Evolutionary conservation across 371 early-diverging fungal species (phyloP), one percentile per base, ranked within the genome.

Genomic region (Apophysomyces variabilis): DNA sequence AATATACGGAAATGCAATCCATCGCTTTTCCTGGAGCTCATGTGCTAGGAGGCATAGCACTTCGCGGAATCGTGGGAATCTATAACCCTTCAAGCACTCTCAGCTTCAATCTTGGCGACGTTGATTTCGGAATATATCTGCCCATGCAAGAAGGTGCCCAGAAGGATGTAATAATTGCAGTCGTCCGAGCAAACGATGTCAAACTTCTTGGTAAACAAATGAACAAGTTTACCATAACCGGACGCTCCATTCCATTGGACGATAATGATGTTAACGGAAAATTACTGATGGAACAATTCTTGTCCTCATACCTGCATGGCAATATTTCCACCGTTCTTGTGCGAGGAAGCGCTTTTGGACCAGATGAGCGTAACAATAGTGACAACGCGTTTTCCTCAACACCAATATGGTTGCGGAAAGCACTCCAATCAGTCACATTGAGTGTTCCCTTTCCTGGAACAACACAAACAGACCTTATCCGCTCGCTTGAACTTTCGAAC

Each of bases 381-480:
- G 38, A 26, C 4, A 14, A 58, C 16, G 16, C 7, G 13, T 18
- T 37, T 9, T 39, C 60, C 14, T 26, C 54, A 13, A 70, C 74
- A 35, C 84, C 83, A 1, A 62, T 16, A 14, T 83, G 84, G 84
- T 66, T 83, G n/a, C 76, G 65, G 14, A 67, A 75, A 7, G 81
- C 84, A 12, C 61, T 83, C 1, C 54, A 68, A 21, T 64, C 70
- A 3, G 44, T 83, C 13, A 69, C 78, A 3, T 61, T 83, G 1
- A 18, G 35, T 4, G 70, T 80, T 14, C 84, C 84, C 0, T 83
- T 83, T 44, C 84, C 81, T 12, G 84, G 84, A 38, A 77, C 81
- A 3, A 62, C 58, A 5, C 71, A 79, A 6, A 74, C 73, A 0
- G 77, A 83, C 47, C 61, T 83, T 12, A 80, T 83, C 39, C 72